These are phyloP conservation scores for Musa schizocarpa DNA, from an alignment of 176 grass and related monocot genomes.

Conservation along the genomic window DNA sequence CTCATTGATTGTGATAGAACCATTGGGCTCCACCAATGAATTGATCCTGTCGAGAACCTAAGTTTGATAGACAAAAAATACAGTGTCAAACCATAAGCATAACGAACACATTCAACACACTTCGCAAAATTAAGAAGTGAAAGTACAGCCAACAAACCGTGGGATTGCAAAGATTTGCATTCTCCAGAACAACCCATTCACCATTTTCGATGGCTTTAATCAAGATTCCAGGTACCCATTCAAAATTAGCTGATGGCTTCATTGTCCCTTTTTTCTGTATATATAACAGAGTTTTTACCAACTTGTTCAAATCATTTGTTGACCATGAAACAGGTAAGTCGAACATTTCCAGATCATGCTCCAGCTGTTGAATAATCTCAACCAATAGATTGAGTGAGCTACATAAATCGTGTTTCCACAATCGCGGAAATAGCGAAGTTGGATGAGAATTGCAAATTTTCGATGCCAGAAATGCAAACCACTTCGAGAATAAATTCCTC, in stretches of 20 bases:
- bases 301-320: constrained; percentile 43
- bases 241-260: constrained; percentile 64
- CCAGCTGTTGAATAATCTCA: constrained; percentile 66
- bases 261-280: constrained; percentile 43
- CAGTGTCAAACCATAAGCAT: not conserved
- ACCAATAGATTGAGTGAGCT: constrained; percentile 38
- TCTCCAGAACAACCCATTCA: constrained; percentile 91
- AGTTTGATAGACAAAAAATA: constrained; percentile 20
- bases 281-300: constrained; percentile 39
- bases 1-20: constrained; percentile 77
- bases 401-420: constrained; percentile 31
- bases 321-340: constrained; percentile 50
- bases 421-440: constrained; percentile 34
- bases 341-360: constrained; percentile 47
- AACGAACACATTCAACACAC: constrained; percentile 1
- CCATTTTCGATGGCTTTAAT: constrained; percentile 70
- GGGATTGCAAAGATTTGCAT: constrained; percentile 97
- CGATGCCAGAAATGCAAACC: constrained; percentile 68
- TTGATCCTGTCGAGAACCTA: constrained; percentile 97
- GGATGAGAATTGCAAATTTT: constrained; percentile 32
- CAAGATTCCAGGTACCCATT: constrained; percentile 79
- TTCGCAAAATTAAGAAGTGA: constrained; percentile 8
- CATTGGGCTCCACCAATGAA: constrained; percentile 86
- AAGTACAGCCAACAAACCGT: constrained; percentile 43
- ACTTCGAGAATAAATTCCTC: constrained; percentile 64